Percentiles rank a stretch among this genome's conserved stretches.
Conservation (phyloP, 352 stramenopile genomes). For the Pythium oligandrum region DNA sequence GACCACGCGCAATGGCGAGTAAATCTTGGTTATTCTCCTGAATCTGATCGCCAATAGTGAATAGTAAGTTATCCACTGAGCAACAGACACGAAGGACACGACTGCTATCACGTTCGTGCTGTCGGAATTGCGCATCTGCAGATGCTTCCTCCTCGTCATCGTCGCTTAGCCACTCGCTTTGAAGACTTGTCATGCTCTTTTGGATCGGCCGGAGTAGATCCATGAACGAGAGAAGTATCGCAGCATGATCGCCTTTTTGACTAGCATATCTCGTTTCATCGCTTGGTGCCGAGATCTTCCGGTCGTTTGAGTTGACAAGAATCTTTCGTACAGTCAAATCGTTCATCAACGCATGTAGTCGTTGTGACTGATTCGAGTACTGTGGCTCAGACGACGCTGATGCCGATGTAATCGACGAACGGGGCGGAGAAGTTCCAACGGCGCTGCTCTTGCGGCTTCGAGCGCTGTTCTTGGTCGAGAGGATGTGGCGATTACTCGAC, state of each 20-base stretch:
- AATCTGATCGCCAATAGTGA: conserved; percentile 41
- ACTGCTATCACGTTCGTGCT: conserved; percentile 44
- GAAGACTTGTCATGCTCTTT: conserved; percentile 30
- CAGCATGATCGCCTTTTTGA: background rate
- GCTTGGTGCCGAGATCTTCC: too few relatives aligned
- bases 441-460: too few relatives aligned
- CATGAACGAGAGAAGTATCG: conserved; percentile 27
- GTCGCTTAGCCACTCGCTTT: conserved; percentile 30
- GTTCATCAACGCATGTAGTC: too few relatives aligned
- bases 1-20: conserved; percentile 34
- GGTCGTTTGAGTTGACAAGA: too few relatives aligned
- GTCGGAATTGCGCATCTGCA: conserved; percentile 13
- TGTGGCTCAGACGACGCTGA: too few relatives aligned
- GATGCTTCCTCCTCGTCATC: conserved; percentile 24
- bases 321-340: too few relatives aligned
- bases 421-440: too few relatives aligned
- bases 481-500: too few relatives aligned
- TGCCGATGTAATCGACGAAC: too few relatives aligned
- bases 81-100: conserved; percentile 62
- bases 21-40: conserved; percentile 45
- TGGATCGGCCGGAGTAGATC: conserved; percentile 52
- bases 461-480: too few relatives aligned
- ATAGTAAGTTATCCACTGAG: conserved; percentile 59
- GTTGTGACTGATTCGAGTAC: too few relatives aligned
- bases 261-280: too few relatives aligned